A percentile compares a stretch with the other conserved stretches of the same genome.
phyloP scores from a whole-genome alignment of 495 filamentous ascomycete species.

The Penicillium antarcticum region DNA sequence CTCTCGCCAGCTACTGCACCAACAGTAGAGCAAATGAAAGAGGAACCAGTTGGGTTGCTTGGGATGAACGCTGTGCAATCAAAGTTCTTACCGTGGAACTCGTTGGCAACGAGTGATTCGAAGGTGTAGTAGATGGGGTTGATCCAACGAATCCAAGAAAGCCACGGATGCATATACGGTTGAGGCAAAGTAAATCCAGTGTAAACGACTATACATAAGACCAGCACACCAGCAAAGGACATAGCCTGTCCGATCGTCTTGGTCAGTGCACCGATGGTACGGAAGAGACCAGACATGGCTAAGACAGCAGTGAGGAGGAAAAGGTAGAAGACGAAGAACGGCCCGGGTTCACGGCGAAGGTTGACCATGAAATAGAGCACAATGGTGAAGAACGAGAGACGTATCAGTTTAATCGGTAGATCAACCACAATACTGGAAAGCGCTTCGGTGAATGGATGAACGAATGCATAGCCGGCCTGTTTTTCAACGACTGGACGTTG shows the following conservation, averaged over 20 bases:
- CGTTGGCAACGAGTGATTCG: slow-evolving; percentile 40
- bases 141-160: slow-evolving; percentile 42
- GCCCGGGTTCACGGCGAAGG: slow-evolving; percentile 36
- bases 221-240: slow-evolving; percentile 38
- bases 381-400: slow-evolving; percentile 43
- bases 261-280: slow-evolving; percentile 38
- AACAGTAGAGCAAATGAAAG: slow-evolving; percentile 45
- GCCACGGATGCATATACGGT: slow-evolving; percentile 45
- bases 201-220: slow-evolving; percentile 40
- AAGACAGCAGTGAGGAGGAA: slow-evolving; percentile 44
- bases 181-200: slow-evolving; percentile 41
- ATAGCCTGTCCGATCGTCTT: slow-evolving; percentile 39
- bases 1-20: slow-evolving; percentile 49
- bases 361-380: slow-evolving; percentile 56
- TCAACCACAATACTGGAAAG: slow-evolving; percentile 54
- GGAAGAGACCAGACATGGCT: slow-evolving; percentile 49
- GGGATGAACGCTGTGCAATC: slow-evolving; percentile 39
- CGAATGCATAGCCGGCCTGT: slow-evolving; percentile 57
- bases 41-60: slow-evolving; percentile 37
- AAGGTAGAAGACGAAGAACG: slow-evolving; percentile 60
- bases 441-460: slow-evolving; percentile 56
- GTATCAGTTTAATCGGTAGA: slow-evolving; percentile 48
- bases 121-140: slow-evolving; percentile 41
- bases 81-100: slow-evolving; percentile 55
- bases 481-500: slow-evolving; percentile 62